These are phyloP conservation scores for Teratosphaeria pseudoeucalypti DNA, from an alignment of 2,329 filamentous ascomycete genomes.

Conservation along the genomic window DNA sequence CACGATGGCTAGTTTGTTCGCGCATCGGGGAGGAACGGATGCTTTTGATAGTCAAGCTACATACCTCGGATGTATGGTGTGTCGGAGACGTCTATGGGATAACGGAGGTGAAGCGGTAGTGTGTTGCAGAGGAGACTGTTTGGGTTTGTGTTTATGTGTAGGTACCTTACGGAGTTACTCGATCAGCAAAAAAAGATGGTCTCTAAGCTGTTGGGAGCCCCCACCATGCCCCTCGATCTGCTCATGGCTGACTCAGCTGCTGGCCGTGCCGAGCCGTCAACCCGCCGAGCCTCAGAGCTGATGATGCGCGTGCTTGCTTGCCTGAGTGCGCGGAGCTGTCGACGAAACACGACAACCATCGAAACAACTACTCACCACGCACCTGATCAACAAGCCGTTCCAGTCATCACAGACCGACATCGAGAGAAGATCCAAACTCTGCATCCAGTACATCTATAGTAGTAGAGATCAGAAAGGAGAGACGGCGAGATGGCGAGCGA, in stretches of 20 bases:
- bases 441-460: background rate
- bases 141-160: background rate
- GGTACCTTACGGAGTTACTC: background rate
- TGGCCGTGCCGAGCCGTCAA: background rate
- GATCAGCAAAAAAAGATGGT: background rate
- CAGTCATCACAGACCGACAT: background rate
- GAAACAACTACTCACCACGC: background rate
- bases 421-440: background rate
- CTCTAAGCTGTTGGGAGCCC: background rate
- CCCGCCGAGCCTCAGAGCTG: background rate
- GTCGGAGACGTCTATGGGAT: background rate
- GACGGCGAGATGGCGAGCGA: constrained; percentile 23
- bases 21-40: background rate
- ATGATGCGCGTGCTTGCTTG: background rate
- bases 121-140: background rate
- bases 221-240: background rate
- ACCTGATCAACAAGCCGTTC: background rate
- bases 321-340: background rate
- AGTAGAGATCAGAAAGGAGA: background rate
- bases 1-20: background rate
- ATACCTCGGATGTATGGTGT: background rate
- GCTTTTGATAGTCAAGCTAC: background rate
- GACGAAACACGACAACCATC: background rate
- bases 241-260: background rate
- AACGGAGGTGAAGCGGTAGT: background rate